Conservation (phyloP, 306 rosid species). For the Alnus glutinosa region DNA sequence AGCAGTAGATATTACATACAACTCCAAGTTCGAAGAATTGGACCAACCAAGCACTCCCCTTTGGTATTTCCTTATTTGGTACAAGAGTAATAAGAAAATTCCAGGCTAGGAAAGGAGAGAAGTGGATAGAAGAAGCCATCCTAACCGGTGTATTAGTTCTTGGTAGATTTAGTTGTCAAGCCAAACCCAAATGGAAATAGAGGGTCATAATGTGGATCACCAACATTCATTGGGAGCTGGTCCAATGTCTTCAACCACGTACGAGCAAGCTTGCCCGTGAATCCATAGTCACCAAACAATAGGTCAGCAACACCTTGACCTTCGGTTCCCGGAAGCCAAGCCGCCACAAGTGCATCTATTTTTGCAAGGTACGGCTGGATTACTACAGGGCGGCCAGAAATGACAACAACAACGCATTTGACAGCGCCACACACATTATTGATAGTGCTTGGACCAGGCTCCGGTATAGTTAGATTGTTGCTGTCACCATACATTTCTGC, state of each 20-base stretch:
- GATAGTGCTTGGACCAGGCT: slow-evolving; percentile 74
- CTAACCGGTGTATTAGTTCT: slow-evolving; percentile 11
- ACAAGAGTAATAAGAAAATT: no score
- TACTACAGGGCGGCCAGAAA: slow-evolving; percentile 91
- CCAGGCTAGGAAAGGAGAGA: no score
- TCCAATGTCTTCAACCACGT: slow-evolving; percentile 82
- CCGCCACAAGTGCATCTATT: slow-evolving; percentile 81
- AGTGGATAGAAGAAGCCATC: no score
- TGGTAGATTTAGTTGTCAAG: slow-evolving; percentile 53
- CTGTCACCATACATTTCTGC: slow-evolving; percentile 86
- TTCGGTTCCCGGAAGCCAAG: slow-evolving; percentile 99
- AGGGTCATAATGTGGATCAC: slow-evolving; percentile 75
- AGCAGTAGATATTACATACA: no score
- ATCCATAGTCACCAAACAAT: slow-evolving; percentile 74
- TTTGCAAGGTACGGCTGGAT: slow-evolving; percentile 62
- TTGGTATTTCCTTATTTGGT: no score
- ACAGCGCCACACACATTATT: slow-evolving; percentile 63
- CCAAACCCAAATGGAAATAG: slow-evolving; percentile 79
- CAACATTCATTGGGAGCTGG: slow-evolving; percentile 85
- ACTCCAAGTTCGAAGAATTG: no score
- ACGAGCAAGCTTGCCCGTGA: slow-evolving; percentile 76
- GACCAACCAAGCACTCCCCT: no score
- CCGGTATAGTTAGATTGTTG: slow-evolving; percentile 64
- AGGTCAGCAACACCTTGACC: slow-evolving; percentile 82
- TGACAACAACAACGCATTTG: slow-evolving; percentile 63